phyloP scores from a whole-genome alignment of 805 yeast species.

The Ogataea ganodermae region DNA sequence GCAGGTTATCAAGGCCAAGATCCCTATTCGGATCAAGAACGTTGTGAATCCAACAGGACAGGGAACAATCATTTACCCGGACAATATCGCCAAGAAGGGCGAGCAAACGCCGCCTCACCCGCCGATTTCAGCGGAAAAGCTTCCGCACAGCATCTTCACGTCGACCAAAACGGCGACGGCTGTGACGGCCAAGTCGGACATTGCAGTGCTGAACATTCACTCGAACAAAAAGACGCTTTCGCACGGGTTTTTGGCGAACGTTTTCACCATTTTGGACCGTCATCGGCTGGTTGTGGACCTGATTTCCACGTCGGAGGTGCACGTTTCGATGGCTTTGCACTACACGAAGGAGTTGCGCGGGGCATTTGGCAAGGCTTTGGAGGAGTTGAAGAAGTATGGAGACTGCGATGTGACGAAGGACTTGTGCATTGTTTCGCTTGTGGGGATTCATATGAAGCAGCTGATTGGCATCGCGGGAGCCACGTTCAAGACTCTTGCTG shows the following conservation, averaged over 20 bases:
- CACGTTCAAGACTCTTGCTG: constrained; percentile 93
- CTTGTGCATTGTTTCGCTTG: constrained; percentile 90
- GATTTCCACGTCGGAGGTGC: constrained; percentile 96
- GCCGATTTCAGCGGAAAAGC: constrained; percentile 68
- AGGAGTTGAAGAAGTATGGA: constrained; percentile 79
- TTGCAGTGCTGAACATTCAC: constrained; percentile 89
- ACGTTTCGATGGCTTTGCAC: constrained; percentile 96
- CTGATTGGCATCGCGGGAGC: constrained; percentile 95
- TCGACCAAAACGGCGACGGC: constrained; percentile 84
- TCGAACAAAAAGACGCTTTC: constrained; percentile 90
- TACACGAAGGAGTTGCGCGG: constrained; percentile 60
- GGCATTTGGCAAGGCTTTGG: constrained; percentile 69
- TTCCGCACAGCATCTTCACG: constrained; percentile 41
- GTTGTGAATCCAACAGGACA: constrained; percentile 91
- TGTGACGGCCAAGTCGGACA: constrained; percentile 90
- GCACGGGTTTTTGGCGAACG: constrained; percentile 92
- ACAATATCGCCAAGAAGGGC: constrained; percentile 80
- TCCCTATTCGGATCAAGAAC: constrained; percentile 95
- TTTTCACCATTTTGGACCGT: constrained; percentile 82
- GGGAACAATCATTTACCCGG: constrained; percentile 95
- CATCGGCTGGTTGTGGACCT: constrained; percentile 89
- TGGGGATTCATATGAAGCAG: constrained; percentile 97
- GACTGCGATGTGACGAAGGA: constrained; percentile 84
- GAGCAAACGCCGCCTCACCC: constrained; percentile 95
- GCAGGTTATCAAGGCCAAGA: constrained; percentile 93